Base-by-base conservation (phyloP, 225 moss, liverwort and hornwort genomes). In the Marchantia polymorpha region DNA sequence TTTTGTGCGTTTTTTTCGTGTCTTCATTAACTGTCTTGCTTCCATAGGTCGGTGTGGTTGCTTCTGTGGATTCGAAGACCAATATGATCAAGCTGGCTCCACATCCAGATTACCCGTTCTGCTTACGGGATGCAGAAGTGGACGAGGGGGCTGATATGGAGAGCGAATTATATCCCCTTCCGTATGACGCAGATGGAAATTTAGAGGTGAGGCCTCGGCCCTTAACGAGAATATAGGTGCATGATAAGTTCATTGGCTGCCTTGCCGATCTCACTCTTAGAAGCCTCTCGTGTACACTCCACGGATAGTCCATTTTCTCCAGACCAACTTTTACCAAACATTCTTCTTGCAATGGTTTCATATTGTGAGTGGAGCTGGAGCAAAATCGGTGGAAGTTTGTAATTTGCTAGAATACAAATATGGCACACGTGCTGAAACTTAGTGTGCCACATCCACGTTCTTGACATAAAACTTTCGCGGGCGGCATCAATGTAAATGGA, bases 41-140 rank as follows among this genome's bases (percentile, higher is more conserved):
- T 29, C 73, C 74, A 79, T 76, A 96, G 96, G 89, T 93, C 65
- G 99, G 99, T 73, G 89, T 90, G 69, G 95, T 95, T 79, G 81
- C 72, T 7, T 63, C 50, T 52, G 86, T 86, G 77, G 86, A 89
- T 66, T 80, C 14, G 58, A 59, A 52, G 49, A 81, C 77, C 20
- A 74, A 76, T 76, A 69, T 84, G 77, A 82, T 92, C 65, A 88
- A 75, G 79, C 56, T 99, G 87, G 79, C 83, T 49, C 90, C 88
- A 61, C 83, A 91, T 83, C 84, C 86, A 17, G 91, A 91, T 76
- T 92, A 92, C 89, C 91, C 93, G 80, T 69, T 86, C 66, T 69
- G 77, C 78, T 60, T 27, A 55, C 60, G 75, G 56, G 79, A 22
- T 17, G 83, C 83, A 76, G 87, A 87, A 51, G 23, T 56, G 10